phyloP scores from a whole-genome alignment of 208 protist genomes.

The Phytomonas serpens region DNA sequence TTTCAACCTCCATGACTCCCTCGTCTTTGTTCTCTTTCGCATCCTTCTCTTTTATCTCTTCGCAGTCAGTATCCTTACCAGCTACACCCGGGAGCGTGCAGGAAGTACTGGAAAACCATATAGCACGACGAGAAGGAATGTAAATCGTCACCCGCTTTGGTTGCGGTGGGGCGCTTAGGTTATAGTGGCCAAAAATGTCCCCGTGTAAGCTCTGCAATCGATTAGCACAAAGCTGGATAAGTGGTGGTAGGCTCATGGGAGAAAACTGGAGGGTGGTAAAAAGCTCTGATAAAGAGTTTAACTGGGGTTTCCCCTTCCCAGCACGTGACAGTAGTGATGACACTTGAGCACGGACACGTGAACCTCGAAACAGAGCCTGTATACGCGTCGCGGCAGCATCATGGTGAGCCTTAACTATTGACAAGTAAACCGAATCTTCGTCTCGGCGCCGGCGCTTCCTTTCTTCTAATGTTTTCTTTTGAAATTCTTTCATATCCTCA shows the following conservation, averaged over 20 bases:
- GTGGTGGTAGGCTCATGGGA: neutral
- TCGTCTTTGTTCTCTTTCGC: neutral
- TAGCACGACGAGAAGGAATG: neutral
- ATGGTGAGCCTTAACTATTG: constrained; percentile 32
- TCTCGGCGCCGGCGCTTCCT: constrained; percentile 17
- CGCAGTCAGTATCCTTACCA: too few species aligned
- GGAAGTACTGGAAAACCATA: neutral
- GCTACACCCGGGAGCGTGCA: neutral
- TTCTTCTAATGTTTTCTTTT: neutral
- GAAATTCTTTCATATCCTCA: neutral
- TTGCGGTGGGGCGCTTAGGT: constrained; percentile 13
- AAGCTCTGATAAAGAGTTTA: constrained; percentile 17
- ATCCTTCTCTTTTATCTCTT: neutral
- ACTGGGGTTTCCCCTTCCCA: constrained; percentile 1
- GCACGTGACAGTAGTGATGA: neutral
- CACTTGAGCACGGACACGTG: constrained; percentile 10
- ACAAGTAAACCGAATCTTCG: constrained; percentile 67
- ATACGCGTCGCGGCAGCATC: constrained; percentile 47
- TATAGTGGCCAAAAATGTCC: constrained; percentile 46
- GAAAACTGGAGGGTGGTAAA: neutral
- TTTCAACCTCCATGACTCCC: constrained; percentile 19
- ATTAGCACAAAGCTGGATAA: neutral
- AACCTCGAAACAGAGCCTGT: constrained; percentile 54
- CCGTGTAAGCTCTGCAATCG: neutral
- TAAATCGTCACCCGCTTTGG: constrained; percentile 18